Evolutionary conservation across 176 grass and related monocot genomes (phyloP), one percentile per base, ranked within the genome.

Genomic region (Eremochloa ophiuroides): DNA sequence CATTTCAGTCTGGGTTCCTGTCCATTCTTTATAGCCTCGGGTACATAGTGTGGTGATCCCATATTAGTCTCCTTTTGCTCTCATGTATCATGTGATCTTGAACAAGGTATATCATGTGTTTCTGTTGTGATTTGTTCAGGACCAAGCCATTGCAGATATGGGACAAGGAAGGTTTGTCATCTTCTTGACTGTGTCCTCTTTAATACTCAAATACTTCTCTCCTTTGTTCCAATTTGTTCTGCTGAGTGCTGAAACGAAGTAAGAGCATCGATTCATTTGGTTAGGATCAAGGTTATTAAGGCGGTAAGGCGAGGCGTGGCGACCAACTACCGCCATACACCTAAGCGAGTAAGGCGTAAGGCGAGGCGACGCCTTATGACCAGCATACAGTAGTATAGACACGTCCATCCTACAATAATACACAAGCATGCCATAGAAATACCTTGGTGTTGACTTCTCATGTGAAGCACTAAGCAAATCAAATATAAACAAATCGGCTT

Each of bases 121-220:
- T 20, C 9, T 35, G 10, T 38, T 85, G 23, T 58, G 41, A 16
- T 89, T 82, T 84, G 3, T n/a, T 60, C 88, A 98, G 96, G 86
- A 98, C 88, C 71, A 98, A 95, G 56, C 96, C 96, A 82, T 83
- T 98, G 87, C 96, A 98, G 91, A 98, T 98, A 89, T 95, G 96
- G 93, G 93, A 95, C 62, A 98, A 98, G 84, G 96, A 98, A 91
- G 93, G 93, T 98, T 60, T 1, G 75, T 77, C 73, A 75, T 82
- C 37, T 79, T 87, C 44, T 55, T 75, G 18, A 34, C n/a, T 69
- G 66, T 30, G 15, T 56, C 76, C 30, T 29, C 3, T 64, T 53
- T 38, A 78, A 1, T 74, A 22, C 61, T 78, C 39, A 51, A 41
- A 69, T 51, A 66, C 20, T 3, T 26, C 0, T 71, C 29, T 38